Base-by-base conservation (phyloP, 202 grass and related monocot genomes). In the Panicum virgatum region DNA sequence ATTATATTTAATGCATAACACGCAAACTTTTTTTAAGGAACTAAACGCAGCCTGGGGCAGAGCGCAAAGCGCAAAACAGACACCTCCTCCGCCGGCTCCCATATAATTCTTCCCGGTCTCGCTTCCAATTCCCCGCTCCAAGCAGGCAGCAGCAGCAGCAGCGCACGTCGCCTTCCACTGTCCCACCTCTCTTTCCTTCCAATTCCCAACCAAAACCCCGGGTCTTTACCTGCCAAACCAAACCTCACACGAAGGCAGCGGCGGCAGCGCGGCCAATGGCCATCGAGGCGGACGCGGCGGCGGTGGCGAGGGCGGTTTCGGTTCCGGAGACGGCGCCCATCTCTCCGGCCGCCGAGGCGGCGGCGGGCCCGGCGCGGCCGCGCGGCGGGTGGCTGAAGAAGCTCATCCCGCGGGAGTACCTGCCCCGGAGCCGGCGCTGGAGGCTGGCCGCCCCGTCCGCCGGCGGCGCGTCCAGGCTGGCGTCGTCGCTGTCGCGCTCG, bases 401-500 rank as follows among this genome's bases (percentile, higher is more conserved):
- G 37, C 80, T 90, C 37, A 45, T 83, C 64, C 52, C 54, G 37
- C 45, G 36, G 52, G 84, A 90, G 3, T 83, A 83, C 61, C 20
- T 83, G 20, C 66, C 82, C 0, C 44, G 50, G 14, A 73, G 61
- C 68, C 74, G 83, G 45, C 75, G 75, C 0, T 86, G 88, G 84
- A 90, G 78, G 75, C 4, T 67, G 1, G 26, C 59, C 20, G 9
- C 86, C 15, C 34, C 66, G 18, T 12, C 38, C 10, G 16, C 20
- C 20, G 12, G 5, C 39, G 39, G 22, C 59, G 59, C 60, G 50
- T 78, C 79, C 43, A 79, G 62, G 75, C 68, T 90, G 68, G 80
- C 88, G 20, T 79, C 88, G 36, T 79, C 80, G 52, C 80, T 90
- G 52, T 90, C 88, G 34, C 83, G 88, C 51, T 83, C 88, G 43